A percentile compares a stretch with the other conserved stretches of the same genome.
Evolutionary conservation across 2,329 filamentous ascomycete species (phyloP).

Genomic region (Exophiala calicioides): DNA sequence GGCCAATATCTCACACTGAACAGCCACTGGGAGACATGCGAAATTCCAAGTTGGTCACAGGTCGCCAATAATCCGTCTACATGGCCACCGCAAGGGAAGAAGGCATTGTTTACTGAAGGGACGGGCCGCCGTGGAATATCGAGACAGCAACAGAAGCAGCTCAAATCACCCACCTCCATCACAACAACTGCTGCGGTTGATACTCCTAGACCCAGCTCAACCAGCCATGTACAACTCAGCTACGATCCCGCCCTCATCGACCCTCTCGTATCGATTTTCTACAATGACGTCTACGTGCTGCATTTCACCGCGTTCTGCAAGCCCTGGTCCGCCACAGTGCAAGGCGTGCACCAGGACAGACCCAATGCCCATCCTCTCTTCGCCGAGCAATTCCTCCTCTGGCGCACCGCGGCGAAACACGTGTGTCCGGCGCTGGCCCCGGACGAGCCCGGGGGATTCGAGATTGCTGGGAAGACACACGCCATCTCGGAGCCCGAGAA

Average conservation of each 20-base stretch:
- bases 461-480: conserved; percentile 5
- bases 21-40: conserved; percentile 9
- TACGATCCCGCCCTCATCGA: conserved; percentile 6
- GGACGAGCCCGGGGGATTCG: neutral
- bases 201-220: neutral
- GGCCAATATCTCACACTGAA: conserved; percentile 2
- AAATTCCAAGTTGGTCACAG: conserved; percentile 4
- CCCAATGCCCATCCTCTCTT: conserved; percentile 10
- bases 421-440: conserved; percentile 4
- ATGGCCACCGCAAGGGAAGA: neutral
- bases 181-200: no score
- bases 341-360: neutral
- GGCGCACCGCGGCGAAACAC: conserved; percentile 6
- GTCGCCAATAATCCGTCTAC: neutral
- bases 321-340: conserved; percentile 6
- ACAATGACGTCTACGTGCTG: conserved; percentile 4
- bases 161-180: no score
- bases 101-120: neutral
- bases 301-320: conserved; percentile 12
- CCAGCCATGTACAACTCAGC: neutral
- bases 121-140: no score
- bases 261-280: conserved; percentile 7
- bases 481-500: no score
- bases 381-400: conserved; percentile 11
- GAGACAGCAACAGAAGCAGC: no score